These are phyloP conservation scores for Colletotrichum truncatum DNA, from an alignment of 2,329 filamentous ascomycete genomes.

Conservation along the genomic window DNA sequence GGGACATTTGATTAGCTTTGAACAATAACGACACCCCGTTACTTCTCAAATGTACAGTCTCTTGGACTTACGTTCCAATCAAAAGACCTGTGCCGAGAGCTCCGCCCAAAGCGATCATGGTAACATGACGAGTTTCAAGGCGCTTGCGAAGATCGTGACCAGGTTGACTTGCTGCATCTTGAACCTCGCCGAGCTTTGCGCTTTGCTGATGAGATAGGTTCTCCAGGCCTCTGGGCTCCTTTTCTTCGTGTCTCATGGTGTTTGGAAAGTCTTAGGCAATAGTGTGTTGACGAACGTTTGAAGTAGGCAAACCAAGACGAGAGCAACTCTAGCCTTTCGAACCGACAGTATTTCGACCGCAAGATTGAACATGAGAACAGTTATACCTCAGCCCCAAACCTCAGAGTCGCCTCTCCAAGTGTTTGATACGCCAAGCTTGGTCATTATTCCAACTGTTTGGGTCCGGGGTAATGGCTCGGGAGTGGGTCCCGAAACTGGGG, in stretches of 20 bases:
- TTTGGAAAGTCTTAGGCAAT: background rate
- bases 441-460: conserved; percentile 3
- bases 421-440: background rate
- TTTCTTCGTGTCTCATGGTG: conserved; percentile 12
- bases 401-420: background rate
- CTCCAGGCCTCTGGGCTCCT: background rate
- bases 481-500: conserved; percentile 3
- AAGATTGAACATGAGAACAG: background rate
- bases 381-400: background rate
- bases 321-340: background rate
- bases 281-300: background rate
- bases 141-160: conserved; percentile 27
- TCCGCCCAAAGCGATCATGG: conserved; percentile 49
- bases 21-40: background rate
- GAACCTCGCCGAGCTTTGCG: conserved; percentile 8
- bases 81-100: conserved; percentile 54
- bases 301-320: background rate
- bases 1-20: background rate
- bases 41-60: background rate
- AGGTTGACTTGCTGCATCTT: background rate
- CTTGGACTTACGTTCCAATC: conserved; percentile 50
- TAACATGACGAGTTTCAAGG: conserved; percentile 40
- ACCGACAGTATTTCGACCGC: background rate
- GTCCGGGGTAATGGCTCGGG: conserved; percentile 9
- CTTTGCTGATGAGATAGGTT: background rate